Percentiles rank a stretch among this genome's conserved stretches.
Evolutionary conservation across 2,329 filamentous ascomycete genomes (phyloP).

Genomic region (Thielaviopsis populi): DNA sequence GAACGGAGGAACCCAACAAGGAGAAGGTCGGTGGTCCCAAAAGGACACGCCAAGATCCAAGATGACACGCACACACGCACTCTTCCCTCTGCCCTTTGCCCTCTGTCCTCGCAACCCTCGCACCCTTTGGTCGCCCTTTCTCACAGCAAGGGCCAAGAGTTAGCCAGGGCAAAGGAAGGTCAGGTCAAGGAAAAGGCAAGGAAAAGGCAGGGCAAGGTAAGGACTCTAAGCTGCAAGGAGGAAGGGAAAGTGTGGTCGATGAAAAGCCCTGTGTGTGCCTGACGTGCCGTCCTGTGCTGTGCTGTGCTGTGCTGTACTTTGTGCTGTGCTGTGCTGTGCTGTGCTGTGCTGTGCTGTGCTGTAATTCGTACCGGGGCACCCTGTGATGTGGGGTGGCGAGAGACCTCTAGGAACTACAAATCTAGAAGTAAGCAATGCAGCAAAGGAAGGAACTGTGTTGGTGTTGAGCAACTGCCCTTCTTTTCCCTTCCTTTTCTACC

Average conservation of each 20-base stretch:
- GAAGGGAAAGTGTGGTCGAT: no score
- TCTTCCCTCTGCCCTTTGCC: no score
- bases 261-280: no score
- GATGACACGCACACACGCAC: neutral
- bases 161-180: neutral
- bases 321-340: no score
- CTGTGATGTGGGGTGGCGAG: no score
- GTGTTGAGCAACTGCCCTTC: neutral
- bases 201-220: neutral
- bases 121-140: no score
- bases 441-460: constrained; percentile 8
- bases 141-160: no score
- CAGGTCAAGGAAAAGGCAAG: neutral
- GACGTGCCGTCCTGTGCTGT: no score
- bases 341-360: no score
- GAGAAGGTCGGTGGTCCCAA: neutral
- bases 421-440: constrained; percentile 11
- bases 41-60: neutral
- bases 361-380: no score
- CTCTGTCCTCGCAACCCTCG: no score
- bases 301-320: no score
- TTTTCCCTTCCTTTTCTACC: neutral
- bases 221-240: neutral
- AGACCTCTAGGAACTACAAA: neutral
- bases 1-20: neutral